phyloP scores from a whole-genome alignment of 371 early-diverging fungal genomes.

The Rhizopus microsporus region DNA sequence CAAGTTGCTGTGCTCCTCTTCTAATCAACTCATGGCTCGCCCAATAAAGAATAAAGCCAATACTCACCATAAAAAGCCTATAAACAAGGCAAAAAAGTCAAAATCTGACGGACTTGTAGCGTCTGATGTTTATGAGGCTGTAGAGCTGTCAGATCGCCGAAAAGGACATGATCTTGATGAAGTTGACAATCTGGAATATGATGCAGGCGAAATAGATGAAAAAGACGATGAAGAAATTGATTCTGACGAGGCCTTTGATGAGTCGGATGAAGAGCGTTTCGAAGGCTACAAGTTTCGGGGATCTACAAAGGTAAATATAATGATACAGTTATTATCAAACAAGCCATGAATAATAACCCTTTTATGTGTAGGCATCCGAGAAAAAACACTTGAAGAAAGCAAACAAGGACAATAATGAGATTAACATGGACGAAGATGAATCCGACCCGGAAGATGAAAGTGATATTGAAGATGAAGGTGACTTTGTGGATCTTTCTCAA shows the following conservation, averaged over 20 bases:
- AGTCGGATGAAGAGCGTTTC: slow-evolving; percentile 82
- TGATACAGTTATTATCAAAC: not conserved
- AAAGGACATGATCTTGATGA: slow-evolving; percentile 67
- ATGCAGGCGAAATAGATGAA: slow-evolving; percentile 67
- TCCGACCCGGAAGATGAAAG: slow-evolving; percentile 19
- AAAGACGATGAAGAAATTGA: slow-evolving; percentile 95
- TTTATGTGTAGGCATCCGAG: slow-evolving; percentile 8
- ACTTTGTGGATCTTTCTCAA: slow-evolving; percentile 59
- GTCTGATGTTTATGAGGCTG: slow-evolving; percentile 56
- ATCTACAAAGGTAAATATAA: slow-evolving; percentile 16
- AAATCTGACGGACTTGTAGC: slow-evolving; percentile 1
- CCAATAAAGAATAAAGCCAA: slow-evolving; percentile 19
- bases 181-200: slow-evolving; percentile 78
- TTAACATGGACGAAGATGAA: slow-evolving; percentile 44
- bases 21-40: slow-evolving; percentile 18
- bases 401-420: slow-evolving; percentile 33
- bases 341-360: slow-evolving; percentile 5
- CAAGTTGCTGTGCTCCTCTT: not conserved
- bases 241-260: slow-evolving; percentile 89
- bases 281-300: slow-evolving; percentile 66
- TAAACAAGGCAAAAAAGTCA: slow-evolving; percentile 3
- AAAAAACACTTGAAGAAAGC: slow-evolving; percentile 39
- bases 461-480: slow-evolving; percentile 54
- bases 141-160: slow-evolving; percentile 55
- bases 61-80: slow-evolving; percentile 2